Evolutionary conservation across 1,284 basidiomycete species (phyloP).

Genomic region (Pisolithus thermaeus): DNA sequence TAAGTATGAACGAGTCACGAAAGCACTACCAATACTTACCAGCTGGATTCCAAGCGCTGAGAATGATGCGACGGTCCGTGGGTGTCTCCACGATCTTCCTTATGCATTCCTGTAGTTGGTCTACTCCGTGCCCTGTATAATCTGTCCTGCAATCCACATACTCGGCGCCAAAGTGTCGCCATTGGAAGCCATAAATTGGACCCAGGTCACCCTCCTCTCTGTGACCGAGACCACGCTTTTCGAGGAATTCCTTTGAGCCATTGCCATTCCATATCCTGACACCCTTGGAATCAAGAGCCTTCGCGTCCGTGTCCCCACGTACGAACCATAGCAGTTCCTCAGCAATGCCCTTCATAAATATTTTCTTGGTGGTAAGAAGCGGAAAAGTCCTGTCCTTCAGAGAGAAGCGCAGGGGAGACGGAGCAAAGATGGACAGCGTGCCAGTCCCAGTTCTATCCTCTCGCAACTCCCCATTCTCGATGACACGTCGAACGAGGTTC

Average conservation of each 20-base stretch:
- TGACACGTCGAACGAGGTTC: slow-evolving; percentile 69
- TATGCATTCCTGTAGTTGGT: slow-evolving; percentile 88
- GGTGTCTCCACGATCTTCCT: slow-evolving; percentile 91
- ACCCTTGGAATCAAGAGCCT: slow-evolving; percentile 72
- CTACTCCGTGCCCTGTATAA: slow-evolving; percentile 88
- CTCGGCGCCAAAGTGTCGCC: slow-evolving; percentile 94
- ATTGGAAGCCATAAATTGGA: slow-evolving; percentile 98
- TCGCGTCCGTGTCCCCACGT: slow-evolving; percentile 80
- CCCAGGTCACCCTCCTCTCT: slow-evolving; percentile 91
- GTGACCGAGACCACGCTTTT: slow-evolving; percentile 76
- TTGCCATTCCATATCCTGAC: slow-evolving; percentile 99
- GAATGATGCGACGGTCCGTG: slow-evolving; percentile 91
- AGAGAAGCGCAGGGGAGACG: slow-evolving; percentile 82
- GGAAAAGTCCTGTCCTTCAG: slow-evolving; percentile 73
- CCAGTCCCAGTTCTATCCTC: slow-evolving; percentile 92
- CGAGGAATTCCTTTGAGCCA: slow-evolving; percentile 83
- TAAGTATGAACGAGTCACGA: no score
- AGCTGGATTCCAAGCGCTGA: slow-evolving; percentile 97
- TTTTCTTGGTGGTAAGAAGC: slow-evolving; percentile 92
- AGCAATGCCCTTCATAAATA: slow-evolving; percentile 86
- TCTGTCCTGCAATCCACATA: slow-evolving; percentile 81
- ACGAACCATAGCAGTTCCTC: slow-evolving; percentile 98
- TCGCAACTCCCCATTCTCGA: slow-evolving; percentile 69
- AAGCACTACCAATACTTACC: slow-evolving; percentile 44
- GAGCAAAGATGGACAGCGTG: slow-evolving; percentile 86